A percentile compares a stretch with the other conserved stretches of the same genome.
phyloP scores from a whole-genome alignment of 177 flowering plant genomes.

The Vitis hybrid region DNA sequence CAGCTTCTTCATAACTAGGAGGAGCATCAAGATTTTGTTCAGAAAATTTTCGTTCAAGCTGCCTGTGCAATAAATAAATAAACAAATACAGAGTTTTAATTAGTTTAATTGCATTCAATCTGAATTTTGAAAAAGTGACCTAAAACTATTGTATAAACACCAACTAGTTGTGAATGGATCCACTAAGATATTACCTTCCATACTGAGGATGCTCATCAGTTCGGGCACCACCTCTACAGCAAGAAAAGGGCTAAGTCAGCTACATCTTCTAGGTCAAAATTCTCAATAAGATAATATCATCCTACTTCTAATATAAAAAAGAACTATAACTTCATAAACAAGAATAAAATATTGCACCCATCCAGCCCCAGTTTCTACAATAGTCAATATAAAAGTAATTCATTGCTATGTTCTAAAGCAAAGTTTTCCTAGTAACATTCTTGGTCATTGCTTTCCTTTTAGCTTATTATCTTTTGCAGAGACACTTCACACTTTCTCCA shows the following conservation, averaged over 20 bases:
- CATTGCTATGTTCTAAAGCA: not conserved
- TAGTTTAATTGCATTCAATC: no score
- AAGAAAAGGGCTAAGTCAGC: constrained; percentile 7
- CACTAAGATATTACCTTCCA: constrained; percentile 56
- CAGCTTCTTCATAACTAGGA: constrained; percentile 92
- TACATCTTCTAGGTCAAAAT: not conserved
- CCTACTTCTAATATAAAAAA: not conserved
- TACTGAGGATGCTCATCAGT: constrained; percentile 72
- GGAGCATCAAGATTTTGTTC: constrained; percentile 80
- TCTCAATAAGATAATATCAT: not conserved
- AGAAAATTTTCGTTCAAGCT: constrained; percentile 60
- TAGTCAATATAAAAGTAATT: not conserved
- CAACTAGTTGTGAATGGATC: not conserved
- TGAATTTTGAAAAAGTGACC: no score
- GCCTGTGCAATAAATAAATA: constrained; percentile 27
- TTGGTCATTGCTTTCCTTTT: no score
- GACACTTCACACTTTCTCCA: no score
- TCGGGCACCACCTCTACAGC: constrained; percentile 62
- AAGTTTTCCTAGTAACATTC: no score
- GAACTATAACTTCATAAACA: not conserved
- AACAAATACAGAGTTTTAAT: not conserved
- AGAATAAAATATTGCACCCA: not conserved
- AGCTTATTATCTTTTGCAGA: no score
- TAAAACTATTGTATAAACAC: not conserved
- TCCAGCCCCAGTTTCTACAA: not conserved